These are phyloP conservation scores for Rhazya stricta DNA, from an alignment of 257 asterid species.

Conservation along the genomic window DNA sequence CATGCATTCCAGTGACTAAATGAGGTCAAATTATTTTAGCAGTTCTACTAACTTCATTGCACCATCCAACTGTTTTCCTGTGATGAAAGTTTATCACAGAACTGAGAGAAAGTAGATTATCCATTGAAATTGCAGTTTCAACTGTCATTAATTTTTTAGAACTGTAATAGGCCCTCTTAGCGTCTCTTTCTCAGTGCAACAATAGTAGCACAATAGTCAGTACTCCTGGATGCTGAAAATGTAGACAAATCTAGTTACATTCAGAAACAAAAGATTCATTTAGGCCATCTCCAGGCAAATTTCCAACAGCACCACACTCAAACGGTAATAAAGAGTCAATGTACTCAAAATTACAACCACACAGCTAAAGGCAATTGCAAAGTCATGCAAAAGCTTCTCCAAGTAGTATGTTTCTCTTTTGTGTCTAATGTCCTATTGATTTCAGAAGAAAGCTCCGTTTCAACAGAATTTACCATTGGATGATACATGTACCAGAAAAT, in stretches of 20 bases:
- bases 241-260: neutral
- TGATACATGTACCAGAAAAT: neutral
- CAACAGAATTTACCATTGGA: neutral
- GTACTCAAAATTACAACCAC: neutral
- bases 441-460: neutral
- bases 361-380: neutral
- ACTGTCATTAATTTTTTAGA: neutral
- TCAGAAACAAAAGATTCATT: neutral
- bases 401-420: neutral
- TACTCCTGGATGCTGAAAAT: neutral
- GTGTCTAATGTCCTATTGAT: neutral
- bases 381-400: slow-evolving; percentile 4
- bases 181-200: neutral
- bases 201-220: neutral
- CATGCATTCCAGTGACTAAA: neutral
- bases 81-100: neutral
- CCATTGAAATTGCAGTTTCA: neutral
- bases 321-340: neutral
- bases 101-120: neutral
- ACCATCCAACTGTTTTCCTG: neutral
- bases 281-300: neutral
- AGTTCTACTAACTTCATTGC: neutral
- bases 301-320: neutral
- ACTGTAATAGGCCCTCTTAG: neutral
- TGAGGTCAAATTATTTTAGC: neutral